phyloP scores from a whole-genome alignment of 768 basidiomycete species.

The Phlebiopsis gigantea region DNA sequence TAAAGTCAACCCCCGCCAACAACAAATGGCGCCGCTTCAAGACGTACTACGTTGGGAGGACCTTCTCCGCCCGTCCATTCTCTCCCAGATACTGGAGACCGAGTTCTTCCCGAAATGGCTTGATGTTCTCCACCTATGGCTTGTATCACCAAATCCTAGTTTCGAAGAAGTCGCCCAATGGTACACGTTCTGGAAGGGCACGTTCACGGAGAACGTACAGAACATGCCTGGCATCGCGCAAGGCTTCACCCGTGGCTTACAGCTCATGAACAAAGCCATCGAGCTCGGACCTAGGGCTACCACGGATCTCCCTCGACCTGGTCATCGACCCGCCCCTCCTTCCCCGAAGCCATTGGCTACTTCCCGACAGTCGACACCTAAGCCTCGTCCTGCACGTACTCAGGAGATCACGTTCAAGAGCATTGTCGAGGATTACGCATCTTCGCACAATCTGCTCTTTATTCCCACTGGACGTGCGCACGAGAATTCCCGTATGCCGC shows the following conservation, averaged over 20 bases:
- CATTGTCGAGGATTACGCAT: constrained; percentile 88
- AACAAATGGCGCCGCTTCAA: constrained; percentile 80
- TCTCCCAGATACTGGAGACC: constrained; percentile 79
- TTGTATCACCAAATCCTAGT: constrained; percentile 81
- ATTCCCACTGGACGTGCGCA: constrained; percentile 85
- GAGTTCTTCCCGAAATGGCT: constrained; percentile 99
- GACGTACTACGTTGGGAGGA: constrained; percentile 73
- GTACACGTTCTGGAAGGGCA: constrained; percentile 85
- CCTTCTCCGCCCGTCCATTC: constrained; percentile 68
- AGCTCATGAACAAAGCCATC: constrained; percentile 93
- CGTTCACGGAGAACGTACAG: constrained; percentile 70
- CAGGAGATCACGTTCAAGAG: constrained; percentile 90
- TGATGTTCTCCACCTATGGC: constrained; percentile 87
- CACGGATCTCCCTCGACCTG: constrained; percentile 60
- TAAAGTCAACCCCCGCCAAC: constrained; percentile 84
- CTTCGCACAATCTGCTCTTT: constrained; percentile 83
- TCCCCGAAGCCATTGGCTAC: constrained; percentile 20
- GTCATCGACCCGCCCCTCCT: constrained; percentile 37
- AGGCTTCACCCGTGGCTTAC: constrained; percentile 84
- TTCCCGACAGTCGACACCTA: constrained; percentile 30
- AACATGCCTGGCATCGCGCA: constrained; percentile 58
- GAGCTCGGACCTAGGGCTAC: constrained; percentile 78
- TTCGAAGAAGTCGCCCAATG: constrained; percentile 92
- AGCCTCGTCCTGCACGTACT: constrained; percentile 40
- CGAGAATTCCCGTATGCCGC: constrained; percentile 79